Evolutionary conservation across 2,329 filamentous ascomycete genomes (phyloP).

Genomic region (Cladorrhinum sp.): DNA sequence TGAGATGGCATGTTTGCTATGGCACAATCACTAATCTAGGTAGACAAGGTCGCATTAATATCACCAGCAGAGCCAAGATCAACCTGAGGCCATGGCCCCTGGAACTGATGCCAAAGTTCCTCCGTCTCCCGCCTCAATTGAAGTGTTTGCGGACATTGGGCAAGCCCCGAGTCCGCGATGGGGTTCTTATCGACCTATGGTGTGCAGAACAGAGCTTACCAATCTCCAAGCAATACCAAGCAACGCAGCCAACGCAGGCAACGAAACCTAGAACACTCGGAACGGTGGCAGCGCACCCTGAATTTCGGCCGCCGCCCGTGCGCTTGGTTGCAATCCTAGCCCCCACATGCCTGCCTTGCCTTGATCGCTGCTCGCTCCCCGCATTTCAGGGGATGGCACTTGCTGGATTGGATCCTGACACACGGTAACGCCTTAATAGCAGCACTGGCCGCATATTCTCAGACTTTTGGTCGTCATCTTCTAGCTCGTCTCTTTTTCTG

Average conservation of each 20-base stretch:
- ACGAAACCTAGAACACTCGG: not conserved
- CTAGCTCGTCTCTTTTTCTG: not conserved
- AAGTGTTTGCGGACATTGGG: not conserved
- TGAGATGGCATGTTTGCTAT: not conserved
- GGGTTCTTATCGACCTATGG: not conserved
- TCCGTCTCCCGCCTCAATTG: not conserved
- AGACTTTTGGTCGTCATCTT: conserved; percentile 1
- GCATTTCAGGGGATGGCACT: conserved; percentile 1
- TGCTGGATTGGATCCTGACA: conserved; percentile 8
- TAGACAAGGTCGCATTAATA: not conserved
- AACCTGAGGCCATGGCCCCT: not conserved
- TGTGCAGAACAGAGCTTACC: conserved; percentile 6
- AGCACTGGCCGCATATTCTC: conserved; percentile 4
- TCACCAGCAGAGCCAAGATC: not conserved
- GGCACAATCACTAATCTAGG: too few relatives aligned
- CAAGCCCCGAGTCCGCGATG: conserved; percentile 2
- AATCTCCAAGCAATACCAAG: not conserved
- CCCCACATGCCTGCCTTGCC: conserved; percentile 9
- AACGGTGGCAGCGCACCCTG: conserved; percentile 11
- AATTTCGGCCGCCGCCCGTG: conserved; percentile 16
- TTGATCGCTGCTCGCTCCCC: conserved; percentile 1
- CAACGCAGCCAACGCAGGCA: too few relatives aligned
- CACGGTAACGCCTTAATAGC: conserved; percentile 4
- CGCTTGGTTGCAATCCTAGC: conserved; percentile 5
- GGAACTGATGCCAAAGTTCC: not conserved